Conservation (phyloP, 2,329 filamentous ascomycete genomes). For the Pseudogymnoascus sp. region DNA sequence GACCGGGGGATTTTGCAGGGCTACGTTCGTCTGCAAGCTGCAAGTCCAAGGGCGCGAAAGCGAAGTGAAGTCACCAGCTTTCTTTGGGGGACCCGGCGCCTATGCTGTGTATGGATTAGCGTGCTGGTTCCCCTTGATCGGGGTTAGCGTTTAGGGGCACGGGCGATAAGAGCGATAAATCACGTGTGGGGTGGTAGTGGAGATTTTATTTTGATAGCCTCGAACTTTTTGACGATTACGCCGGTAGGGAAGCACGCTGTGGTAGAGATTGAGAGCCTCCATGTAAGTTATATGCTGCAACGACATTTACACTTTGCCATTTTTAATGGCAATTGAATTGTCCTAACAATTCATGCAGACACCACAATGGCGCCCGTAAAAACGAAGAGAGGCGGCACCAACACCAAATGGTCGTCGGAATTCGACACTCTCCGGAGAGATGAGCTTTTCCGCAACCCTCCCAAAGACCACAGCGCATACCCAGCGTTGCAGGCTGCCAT, state of each 20-base stretch:
- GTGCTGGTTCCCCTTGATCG: background rate
- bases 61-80: background rate
- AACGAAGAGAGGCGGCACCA: conserved; percentile 43
- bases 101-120: conserved; percentile 1
- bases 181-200: conserved; percentile 1
- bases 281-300: conserved; percentile 12
- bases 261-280: conserved; percentile 4
- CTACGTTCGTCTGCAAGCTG: background rate
- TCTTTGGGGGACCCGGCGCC: background rate
- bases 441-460: conserved; percentile 80
- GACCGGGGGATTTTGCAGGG: background rate
- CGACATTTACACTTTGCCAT: background rate
- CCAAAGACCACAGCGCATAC: conserved; percentile 80
- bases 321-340: background rate
- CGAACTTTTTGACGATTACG: conserved; percentile 3
- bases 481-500: conserved; percentile 81
- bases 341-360: background rate
- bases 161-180: conserved; percentile 9
- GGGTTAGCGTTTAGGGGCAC: background rate
- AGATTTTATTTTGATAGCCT: conserved; percentile 10
- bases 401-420: conserved; percentile 72
- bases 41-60: background rate
- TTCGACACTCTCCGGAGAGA: conserved; percentile 84
- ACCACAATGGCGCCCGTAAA: conserved; percentile 15
- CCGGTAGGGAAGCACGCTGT: background rate